These are phyloP conservation scores for Mortierella hygrophila DNA, from an alignment of 192 early-diverging fungal species.

Conservation along the genomic window DNA sequence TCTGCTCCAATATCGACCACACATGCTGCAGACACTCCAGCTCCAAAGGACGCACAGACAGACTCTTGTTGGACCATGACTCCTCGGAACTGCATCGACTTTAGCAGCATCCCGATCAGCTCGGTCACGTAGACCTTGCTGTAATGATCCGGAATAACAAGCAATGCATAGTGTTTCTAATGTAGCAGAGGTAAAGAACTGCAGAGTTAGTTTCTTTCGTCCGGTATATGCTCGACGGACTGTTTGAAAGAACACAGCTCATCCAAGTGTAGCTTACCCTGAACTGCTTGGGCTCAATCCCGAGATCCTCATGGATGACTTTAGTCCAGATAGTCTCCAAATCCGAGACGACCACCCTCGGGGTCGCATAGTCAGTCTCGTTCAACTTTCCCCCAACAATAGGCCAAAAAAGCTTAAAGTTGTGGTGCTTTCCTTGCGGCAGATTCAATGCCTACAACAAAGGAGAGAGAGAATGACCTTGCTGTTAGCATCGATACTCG, in stretches of 20 bases:
- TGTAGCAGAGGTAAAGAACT: neutral
- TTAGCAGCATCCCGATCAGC: slow-evolving; percentile 75
- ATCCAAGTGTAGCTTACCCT: slow-evolving; percentile 34
- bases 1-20: slow-evolving; percentile 95
- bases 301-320: slow-evolving; percentile 76
- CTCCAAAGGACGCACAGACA: slow-evolving; percentile 86
- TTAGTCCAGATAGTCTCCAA: slow-evolving; percentile 85
- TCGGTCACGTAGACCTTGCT: slow-evolving; percentile 73
- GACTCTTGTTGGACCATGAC: slow-evolving; percentile 87
- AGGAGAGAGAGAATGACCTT: neutral
- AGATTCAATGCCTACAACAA: slow-evolving; percentile 62
- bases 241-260: neutral
- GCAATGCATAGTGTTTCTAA: slow-evolving; percentile 74
- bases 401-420: slow-evolving; percentile 76
- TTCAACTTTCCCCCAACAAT: slow-evolving; percentile 86
- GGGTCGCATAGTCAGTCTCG: slow-evolving; percentile 74
- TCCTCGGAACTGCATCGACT: slow-evolving; percentile 82
- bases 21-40: slow-evolving; percentile 87
- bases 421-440: slow-evolving; percentile 48
- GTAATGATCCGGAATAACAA: slow-evolving; percentile 86
- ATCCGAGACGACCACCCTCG: slow-evolving; percentile 78
- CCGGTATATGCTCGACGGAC: neutral
- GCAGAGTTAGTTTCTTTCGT: neutral
- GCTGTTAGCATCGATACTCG: neutral
- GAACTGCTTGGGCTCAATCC: slow-evolving; percentile 70